Percentiles rank a stretch among this genome's conserved stretches.
Evolutionary conservation across 73 alveolate species (phyloP).

Genomic region (Uronychia binucleata): DNA sequence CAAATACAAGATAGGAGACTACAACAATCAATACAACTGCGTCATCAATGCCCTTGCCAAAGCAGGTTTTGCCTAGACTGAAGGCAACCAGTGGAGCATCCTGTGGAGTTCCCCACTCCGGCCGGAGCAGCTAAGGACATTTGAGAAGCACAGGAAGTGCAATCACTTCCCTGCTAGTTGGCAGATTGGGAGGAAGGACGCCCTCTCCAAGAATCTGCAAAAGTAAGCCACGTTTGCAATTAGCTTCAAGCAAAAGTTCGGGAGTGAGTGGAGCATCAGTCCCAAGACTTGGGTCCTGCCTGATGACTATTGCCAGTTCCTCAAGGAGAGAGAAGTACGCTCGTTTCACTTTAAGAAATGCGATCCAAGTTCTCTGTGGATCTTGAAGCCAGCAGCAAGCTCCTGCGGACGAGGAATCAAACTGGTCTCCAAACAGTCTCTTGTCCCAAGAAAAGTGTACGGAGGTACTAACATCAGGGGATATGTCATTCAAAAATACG

Average conservation of each 20-base stretch:
- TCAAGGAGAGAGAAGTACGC: slow-evolving; percentile 64
- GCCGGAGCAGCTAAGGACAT: slow-evolving; percentile 52
- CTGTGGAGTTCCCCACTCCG: slow-evolving; percentile 41
- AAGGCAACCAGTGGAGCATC: slow-evolving; percentile 40
- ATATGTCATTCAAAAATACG: slow-evolving; percentile 61
- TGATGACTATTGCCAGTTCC: slow-evolving; percentile 80
- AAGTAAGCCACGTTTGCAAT: slow-evolving; percentile 37
- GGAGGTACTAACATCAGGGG: no score
- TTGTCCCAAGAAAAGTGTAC: slow-evolving; percentile 64
- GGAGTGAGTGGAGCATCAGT: slow-evolving; percentile 69
- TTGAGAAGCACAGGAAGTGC: slow-evolving; percentile 68
- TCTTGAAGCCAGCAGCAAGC: slow-evolving; percentile 92
- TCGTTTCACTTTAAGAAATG: slow-evolving; percentile 17
- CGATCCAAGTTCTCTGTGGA: slow-evolving; percentile 75
- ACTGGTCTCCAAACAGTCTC: slow-evolving; percentile 68
- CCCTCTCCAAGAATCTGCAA: slow-evolving; percentile 71
- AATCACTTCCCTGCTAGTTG: slow-evolving; percentile 92
- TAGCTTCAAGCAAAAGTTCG: slow-evolving; percentile 52
- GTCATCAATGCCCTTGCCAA: slow-evolving; percentile 39
- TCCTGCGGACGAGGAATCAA: slow-evolving; percentile 93
- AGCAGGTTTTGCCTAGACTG: slow-evolving; percentile 53
- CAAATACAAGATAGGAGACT: slow-evolving; percentile 30
- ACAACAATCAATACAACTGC: slow-evolving; percentile 41
- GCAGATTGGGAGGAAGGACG: slow-evolving; percentile 87
- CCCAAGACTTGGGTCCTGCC: slow-evolving; percentile 92